Base-by-base conservation (phyloP, 164 flowering plant genomes). In the Macadamia tetraphylla region DNA sequence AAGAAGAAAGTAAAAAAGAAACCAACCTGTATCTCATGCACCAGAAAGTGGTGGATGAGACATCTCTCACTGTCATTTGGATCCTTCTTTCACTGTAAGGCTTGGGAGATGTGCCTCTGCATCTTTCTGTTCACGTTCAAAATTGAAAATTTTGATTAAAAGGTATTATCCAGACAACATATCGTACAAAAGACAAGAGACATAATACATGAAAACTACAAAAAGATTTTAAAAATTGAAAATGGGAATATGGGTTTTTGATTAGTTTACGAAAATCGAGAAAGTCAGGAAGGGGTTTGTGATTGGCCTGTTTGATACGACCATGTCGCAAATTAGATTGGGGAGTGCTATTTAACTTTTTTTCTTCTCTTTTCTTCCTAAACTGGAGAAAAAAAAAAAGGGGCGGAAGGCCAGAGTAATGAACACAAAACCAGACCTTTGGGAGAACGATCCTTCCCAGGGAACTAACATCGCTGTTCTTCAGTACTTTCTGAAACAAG, bases 391-490 rank as follows among this genome's bases (percentile, higher is more conserved):
- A 23, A 23, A 23, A 23, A 23, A 23, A 23, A 23, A 23, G 23
- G 23, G 23, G 23, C 23, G 23, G 23, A 23, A 23, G 23, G 23
- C 23, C 23, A 23, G 23, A 23, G 23, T 23, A 23, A 23, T 23
- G 23, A 23, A 23, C 23, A 23, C 23, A 23, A 23, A 23, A 11
- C 51, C 43, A 64, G 40, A 66, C 70, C 70, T 72, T 72, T 61
- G 74, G 74, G 57, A 72, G 70, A 18, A 72, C 64, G 60, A 72
- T 62, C 66, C 70, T 72, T 61, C 74, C 74, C 40, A 66, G 69
- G 29, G 60, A 40, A 55, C 30, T 55, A 11, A 66, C 70, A 53
- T 72, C 74, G 56, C 70, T 72, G 62, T 66, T 66, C 62, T 60
- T 72, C 30, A 72, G n/a, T 32, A 61, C 66, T 29, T 72, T 72